These are phyloP conservation scores for Cryptococcus hybrid DNA, from an alignment of 1,284 basidiomycete species.

Conservation along the genomic window DNA sequence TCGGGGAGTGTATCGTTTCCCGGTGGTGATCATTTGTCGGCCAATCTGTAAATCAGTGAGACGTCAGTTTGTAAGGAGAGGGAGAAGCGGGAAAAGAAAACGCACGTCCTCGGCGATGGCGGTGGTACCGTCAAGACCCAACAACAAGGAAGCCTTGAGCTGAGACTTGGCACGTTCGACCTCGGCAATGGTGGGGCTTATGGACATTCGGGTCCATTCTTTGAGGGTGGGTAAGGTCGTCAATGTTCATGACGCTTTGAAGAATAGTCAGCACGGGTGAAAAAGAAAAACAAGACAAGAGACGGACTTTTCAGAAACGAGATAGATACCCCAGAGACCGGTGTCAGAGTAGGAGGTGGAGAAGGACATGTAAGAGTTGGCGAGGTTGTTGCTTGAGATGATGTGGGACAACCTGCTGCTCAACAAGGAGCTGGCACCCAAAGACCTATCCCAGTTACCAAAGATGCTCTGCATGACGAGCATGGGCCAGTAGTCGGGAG, in stretches of 20 bases:
- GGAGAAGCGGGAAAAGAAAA: too few relatives aligned
- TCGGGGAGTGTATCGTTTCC: slow-evolving; percentile 82
- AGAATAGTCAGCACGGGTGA: slow-evolving; percentile 39
- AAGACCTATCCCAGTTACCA: slow-evolving; percentile 98
- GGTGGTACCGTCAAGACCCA: slow-evolving; percentile 91
- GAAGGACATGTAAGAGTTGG: slow-evolving; percentile 99
- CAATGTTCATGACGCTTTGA: slow-evolving; percentile 68
- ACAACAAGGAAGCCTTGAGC: slow-evolving; percentile 89
- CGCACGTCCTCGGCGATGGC: slow-evolving; percentile 99
- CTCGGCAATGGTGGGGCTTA: slow-evolving; percentile 78
- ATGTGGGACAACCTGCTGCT: slow-evolving; percentile 91
- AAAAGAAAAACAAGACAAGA: slow-evolving; percentile 6
- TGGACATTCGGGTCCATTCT: slow-evolving; percentile 97
- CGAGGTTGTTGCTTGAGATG: slow-evolving; percentile 90
- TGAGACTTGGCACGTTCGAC: slow-evolving; percentile 97
- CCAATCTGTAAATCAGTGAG: slow-evolving; percentile 60
- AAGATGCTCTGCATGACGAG: slow-evolving; percentile 97
- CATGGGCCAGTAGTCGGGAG: slow-evolving; percentile 99
- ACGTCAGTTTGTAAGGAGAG: too few relatives aligned
- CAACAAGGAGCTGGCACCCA: slow-evolving; percentile 85
- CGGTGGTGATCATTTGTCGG: slow-evolving; percentile 91
- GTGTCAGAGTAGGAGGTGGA: slow-evolving; percentile 99
- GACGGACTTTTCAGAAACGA: slow-evolving; percentile 81
- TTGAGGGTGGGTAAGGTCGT: slow-evolving; percentile 89
- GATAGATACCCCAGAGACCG: slow-evolving; percentile 98